Percentiles rank a stretch among this genome's conserved stretches.
Evolutionary conservation across 108 stramenopile species (phyloP).

Genomic region (Stephanodiscus minutulus): DNA sequence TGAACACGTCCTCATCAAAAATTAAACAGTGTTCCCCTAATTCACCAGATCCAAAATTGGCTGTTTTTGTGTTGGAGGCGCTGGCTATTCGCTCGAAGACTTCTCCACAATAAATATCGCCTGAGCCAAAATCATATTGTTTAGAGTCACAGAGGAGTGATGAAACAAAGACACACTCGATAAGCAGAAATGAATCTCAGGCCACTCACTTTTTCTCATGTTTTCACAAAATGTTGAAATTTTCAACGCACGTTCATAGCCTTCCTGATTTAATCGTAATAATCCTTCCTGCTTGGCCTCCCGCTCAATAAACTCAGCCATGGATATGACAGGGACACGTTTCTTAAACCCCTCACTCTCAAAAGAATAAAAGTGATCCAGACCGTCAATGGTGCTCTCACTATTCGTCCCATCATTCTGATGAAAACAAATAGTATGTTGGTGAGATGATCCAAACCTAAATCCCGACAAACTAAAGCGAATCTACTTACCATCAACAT

Average conservation of each 20-base stretch:
- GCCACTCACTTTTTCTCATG: conserved; percentile 42
- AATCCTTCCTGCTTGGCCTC: conserved; percentile 57
- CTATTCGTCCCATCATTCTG: conserved; percentile 60
- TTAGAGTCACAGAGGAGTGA: not conserved
- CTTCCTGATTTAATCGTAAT: conserved; percentile 17
- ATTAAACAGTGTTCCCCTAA: conserved; percentile 54
- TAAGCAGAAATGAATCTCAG: not conserved
- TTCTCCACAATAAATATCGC: conserved; percentile 47
- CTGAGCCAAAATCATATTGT: conserved; percentile 6
- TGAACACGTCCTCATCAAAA: conserved; percentile 66
- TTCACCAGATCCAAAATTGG: conserved; percentile 15
- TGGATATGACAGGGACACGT: conserved; percentile 51
- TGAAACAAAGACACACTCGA: not conserved
- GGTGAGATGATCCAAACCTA: not conserved
- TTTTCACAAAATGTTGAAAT: conserved; percentile 59
- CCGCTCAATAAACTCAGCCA: conserved; percentile 45
- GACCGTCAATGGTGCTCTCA: conserved; percentile 55
- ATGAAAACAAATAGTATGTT: not conserved
- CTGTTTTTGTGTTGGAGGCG: conserved; percentile 21
- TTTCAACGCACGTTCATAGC: conserved; percentile 26
- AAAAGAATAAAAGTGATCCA: conserved; percentile 85
- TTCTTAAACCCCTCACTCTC: conserved; percentile 53
- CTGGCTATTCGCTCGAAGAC: conserved; percentile 18
- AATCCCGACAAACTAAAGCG: not conserved
- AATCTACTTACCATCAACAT: conserved; percentile 48